A percentile compares a stretch with the other conserved stretches of the same genome.
Conservation (phyloP, 139 green algal genomes). For the Coelastrella sp. region DNA sequence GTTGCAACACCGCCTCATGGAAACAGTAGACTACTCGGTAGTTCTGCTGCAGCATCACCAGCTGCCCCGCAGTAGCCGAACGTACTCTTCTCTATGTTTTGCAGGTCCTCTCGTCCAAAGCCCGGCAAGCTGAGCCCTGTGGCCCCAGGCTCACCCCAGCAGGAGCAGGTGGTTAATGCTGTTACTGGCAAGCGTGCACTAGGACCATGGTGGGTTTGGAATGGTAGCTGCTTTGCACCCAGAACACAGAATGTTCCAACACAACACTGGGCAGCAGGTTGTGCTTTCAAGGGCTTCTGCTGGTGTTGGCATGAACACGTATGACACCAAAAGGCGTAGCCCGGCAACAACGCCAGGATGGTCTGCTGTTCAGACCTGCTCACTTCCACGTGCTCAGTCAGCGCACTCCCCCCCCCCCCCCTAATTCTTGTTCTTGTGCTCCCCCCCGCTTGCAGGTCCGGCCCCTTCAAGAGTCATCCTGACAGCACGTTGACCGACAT, state of each 20-base stretch:
- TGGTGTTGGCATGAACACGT: no score
- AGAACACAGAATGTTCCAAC: background rate
- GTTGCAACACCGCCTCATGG: no score
- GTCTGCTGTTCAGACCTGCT: background rate
- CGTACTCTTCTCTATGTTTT: background rate
- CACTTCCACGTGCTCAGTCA: background rate
- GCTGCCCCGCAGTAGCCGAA: background rate
- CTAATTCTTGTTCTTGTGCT: background rate
- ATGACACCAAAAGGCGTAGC: no score
- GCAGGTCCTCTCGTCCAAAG: background rate
- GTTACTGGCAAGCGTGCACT: conserved; percentile 20
- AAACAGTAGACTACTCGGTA: background rate
- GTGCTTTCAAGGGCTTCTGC: no score
- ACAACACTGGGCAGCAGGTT: no score
- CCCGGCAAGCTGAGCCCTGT: background rate
- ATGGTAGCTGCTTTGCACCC: background rate
- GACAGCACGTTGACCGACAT: background rate
- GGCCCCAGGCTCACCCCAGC: background rate
- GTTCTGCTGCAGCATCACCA: background rate
- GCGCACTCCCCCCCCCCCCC: background rate
- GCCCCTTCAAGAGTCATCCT: conserved; percentile 20
- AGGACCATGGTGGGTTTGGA: conserved; percentile 25
- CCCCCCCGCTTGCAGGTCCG: background rate
- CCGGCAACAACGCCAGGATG: no score
- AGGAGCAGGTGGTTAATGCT: conserved; percentile 5